Evolutionary conservation across 352 stramenopile species (phyloP), one percentile per base, ranked within the genome.

Genomic region (Plasmopara muralis): DNA sequence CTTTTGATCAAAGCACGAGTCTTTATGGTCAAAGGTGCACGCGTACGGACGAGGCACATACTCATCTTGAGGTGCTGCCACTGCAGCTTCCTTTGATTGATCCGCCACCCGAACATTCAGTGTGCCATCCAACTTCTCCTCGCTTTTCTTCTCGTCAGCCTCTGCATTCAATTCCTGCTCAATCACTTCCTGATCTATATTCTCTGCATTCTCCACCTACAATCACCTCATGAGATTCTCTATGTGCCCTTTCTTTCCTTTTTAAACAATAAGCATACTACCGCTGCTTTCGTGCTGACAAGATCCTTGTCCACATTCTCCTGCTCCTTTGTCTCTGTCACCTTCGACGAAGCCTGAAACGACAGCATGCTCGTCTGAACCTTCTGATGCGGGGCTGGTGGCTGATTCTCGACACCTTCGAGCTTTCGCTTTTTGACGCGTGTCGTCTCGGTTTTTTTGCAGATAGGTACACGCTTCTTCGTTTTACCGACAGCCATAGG

Each of bases 311-410:
- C 50, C 2, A 16, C 29, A 5, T 35, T 29, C 7, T n/a, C 43
- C 34, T 35, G 44, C 46, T 60, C 30, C 28, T 47, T 16, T 18
- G 39, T 47, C 30, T 55, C 49, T 25, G 55, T 70, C 18, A 37
- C 15, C 33, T 48, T 69, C 20, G 55, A 49, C 18, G 45, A 44
- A n/a, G 57, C 47, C 59, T 87, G 74, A 53, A 87, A 89, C 43
- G 68, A 80, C 43, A 89, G 53, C 58, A 89, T 66, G 53, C 74
- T 85, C 12, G 72, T 85, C 50, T 89, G 78, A n/a, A 81, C 60
- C 48, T 87, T 85, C 42, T 70, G 55, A 28, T 69, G 62, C n/a
- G 14, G 31, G 6, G 18, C 48, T 16, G 50, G 47, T 31, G 50
- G 55, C 48, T 64, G 47, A 31, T 62, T 69, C 57, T 83, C 68